A percentile compares a stretch with the other conserved stretches of the same genome.
phyloP scores from a whole-genome alignment of 1,139 yeast species.

The Torulaspora globosa region DNA sequence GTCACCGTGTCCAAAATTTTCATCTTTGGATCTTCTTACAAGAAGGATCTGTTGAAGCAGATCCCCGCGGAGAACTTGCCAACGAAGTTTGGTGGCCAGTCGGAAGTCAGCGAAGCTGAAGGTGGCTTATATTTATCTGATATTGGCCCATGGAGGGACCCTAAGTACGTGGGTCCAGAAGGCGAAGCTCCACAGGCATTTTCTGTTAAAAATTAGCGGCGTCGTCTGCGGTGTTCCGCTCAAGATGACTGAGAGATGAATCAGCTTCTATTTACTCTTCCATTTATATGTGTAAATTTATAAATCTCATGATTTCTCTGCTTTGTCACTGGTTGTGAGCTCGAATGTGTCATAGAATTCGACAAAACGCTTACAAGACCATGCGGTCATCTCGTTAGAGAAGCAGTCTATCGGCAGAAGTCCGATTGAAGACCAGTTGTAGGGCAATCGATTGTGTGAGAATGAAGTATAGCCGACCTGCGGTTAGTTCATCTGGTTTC shows the following conservation, averaged over 20 bases:
- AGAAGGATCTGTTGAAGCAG: constrained; percentile 81
- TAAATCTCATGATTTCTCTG: background rate
- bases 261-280: background rate
- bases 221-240: background rate
- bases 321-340: background rate
- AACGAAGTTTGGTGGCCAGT: constrained; percentile 78
- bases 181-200: constrained; percentile 69
- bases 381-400: background rate
- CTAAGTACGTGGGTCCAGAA: constrained; percentile 76
- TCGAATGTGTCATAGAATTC: background rate
- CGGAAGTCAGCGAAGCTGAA: constrained; percentile 57
- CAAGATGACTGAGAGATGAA: background rate
- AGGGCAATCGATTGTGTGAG: background rate
- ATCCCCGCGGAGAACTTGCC: constrained; percentile 93
- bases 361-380: background rate
- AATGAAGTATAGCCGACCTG: background rate
- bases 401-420: background rate
- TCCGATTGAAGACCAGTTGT: background rate
- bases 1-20: constrained; percentile 96
- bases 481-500: background rate
- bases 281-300: constrained; percentile 5
- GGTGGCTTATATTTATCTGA: constrained; percentile 87
- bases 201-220: constrained; percentile 18
- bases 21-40: constrained; percentile 75
- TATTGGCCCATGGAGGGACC: constrained; percentile 96